A percentile compares a stretch with the other conserved stretches of the same genome.
phyloP scores from a whole-genome alignment of 2,329 filamentous ascomycete genomes.

The Mollisiaceae sp. region DNA sequence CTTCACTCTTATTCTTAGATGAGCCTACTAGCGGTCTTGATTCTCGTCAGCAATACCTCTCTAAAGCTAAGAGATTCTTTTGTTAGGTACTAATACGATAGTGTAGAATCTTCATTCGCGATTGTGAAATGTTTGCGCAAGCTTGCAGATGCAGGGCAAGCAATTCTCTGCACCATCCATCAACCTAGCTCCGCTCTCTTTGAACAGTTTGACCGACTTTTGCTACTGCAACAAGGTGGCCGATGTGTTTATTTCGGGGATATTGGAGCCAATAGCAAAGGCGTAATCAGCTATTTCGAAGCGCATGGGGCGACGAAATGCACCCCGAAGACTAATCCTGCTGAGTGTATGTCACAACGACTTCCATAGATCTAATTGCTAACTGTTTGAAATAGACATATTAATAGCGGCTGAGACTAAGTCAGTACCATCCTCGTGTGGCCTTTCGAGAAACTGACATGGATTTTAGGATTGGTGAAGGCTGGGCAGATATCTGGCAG shows the following conservation, averaged over 20 bases:
- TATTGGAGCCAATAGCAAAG: slow-evolving; percentile 71
- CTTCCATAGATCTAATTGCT: slow-evolving; percentile 47
- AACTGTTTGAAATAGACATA: slow-evolving; percentile 6
- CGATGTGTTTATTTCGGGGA: slow-evolving; percentile 80
- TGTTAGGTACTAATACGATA: not conserved
- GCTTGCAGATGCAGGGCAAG: slow-evolving; percentile 83
- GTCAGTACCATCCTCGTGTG: not conserved
- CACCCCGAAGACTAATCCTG: slow-evolving; percentile 72
- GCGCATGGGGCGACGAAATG: slow-evolving; percentile 68
- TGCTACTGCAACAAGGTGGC: slow-evolving; percentile 78
- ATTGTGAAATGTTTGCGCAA: slow-evolving; percentile 86
- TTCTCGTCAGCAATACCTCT: slow-evolving; percentile 47
- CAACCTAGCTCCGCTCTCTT: slow-evolving; percentile 92
- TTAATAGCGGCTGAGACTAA: slow-evolving; percentile 5
- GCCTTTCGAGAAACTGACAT: not conserved
- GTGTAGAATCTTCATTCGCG: slow-evolving; percentile 80
- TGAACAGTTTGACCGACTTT: slow-evolving; percentile 81
- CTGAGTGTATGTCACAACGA: slow-evolving; percentile 74
- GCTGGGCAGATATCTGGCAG: slow-evolving; percentile 61
- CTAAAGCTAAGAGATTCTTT: not conserved
- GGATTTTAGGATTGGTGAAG: slow-evolving; percentile 21
- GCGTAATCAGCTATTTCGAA: slow-evolving; percentile 75
- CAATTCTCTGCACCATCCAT: slow-evolving; percentile 94
- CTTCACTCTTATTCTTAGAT: slow-evolving; percentile 85
- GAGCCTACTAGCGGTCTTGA: slow-evolving; percentile 93